Percentiles rank a stretch among this genome's conserved stretches.
These are phyloP conservation scores for Thecaphora thlaspeos DNA, from an alignment of 1,284 basidiomycete genomes.

Conservation along the genomic window DNA sequence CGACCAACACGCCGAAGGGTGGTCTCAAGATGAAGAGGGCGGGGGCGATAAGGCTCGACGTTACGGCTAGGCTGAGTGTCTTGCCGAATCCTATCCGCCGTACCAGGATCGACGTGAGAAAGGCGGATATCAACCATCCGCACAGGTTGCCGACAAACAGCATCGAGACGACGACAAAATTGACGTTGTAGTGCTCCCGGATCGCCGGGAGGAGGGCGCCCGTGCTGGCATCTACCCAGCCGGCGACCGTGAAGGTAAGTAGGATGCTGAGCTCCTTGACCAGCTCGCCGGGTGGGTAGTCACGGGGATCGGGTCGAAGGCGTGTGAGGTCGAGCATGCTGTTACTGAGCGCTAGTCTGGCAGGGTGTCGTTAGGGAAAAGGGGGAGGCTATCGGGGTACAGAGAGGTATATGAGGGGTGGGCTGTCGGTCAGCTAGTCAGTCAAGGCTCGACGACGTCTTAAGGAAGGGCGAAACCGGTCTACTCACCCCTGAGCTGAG, in stretches of 20 bases:
- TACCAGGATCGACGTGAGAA: constrained; percentile 19
- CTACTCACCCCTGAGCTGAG: too few species aligned
- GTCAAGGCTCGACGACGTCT: too few species aligned
- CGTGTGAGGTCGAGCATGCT: too few species aligned
- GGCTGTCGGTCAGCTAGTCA: too few species aligned
- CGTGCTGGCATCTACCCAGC: constrained; percentile 37
- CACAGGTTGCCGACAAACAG: constrained; percentile 39
- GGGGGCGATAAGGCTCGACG: constrained; percentile 13
- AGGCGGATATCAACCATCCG: constrained; percentile 33
- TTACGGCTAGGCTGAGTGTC: constrained; percentile 22
- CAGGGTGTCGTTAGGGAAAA: too few species aligned
- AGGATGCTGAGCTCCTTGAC: background rate
- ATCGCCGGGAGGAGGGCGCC: constrained; percentile 37
- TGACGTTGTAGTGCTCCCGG: constrained; percentile 22
- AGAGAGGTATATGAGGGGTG: too few species aligned
- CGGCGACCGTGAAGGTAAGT: constrained; percentile 20
- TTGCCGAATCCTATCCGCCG: constrained; percentile 26
- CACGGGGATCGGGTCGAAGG: too few species aligned
- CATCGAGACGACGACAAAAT: constrained; percentile 24
- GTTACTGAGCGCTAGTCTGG: too few species aligned
- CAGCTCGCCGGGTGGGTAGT: too few species aligned
- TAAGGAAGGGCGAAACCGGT: too few species aligned
- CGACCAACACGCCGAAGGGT: constrained; percentile 32
- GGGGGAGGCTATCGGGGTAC: too few species aligned
- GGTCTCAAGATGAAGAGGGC: constrained; percentile 28